Base-by-base conservation (phyloP, 2,329 filamentous ascomycete genomes). In the Podosphaera fusca region DNA sequence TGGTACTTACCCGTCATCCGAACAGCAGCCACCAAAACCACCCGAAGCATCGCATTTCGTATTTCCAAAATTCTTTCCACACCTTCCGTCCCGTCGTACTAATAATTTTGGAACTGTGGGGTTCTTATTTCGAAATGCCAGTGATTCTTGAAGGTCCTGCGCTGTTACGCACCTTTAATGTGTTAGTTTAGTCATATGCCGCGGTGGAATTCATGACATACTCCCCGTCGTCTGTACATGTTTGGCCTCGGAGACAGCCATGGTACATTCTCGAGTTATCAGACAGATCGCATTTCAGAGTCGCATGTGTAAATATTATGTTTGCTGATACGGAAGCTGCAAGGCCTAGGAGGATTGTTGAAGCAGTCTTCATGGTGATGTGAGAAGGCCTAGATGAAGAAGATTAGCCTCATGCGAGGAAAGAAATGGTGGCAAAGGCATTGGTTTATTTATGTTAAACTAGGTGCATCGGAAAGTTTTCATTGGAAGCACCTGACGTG, bases 251-350 rank as follows among this genome's bases (percentile, higher is more conserved):
- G 36, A 67, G 63, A 60, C 66, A 67, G 9, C 66, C 65, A 60
- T 65, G 59, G 55, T 67, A 65, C 53, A 66, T 63, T 5, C 12
- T 5, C 6, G 63, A 57, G 0, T 55, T 40, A 56, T 61, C 61
- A 14, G 45, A 62, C 57, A 63, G 62, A 55, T 71, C 63, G 64
- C 74, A 76, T 2, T 59, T 68, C 30, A 74, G 69, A 54, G 72
- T 68, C 8, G 73, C 70, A 66, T 70, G 70, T 38, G 66, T 64
- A 64, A 75, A 74, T 59, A 72, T 70, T 64, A 76, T 75, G 63
- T 75, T 76, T 57, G 72, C 73, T 5, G 66, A 65, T 29, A 67
- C 65, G n/a, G 70, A 60, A 55, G 67, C 67, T 56, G 66, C 68
- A 58, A 72, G 63, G 61, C 60, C 64, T 5, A 67, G 59, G 52